Evolutionary conservation across 2,329 filamentous ascomycete species (phyloP), one percentile per base, ranked within the genome.

Genomic region (Aspergillus terreus): DNA sequence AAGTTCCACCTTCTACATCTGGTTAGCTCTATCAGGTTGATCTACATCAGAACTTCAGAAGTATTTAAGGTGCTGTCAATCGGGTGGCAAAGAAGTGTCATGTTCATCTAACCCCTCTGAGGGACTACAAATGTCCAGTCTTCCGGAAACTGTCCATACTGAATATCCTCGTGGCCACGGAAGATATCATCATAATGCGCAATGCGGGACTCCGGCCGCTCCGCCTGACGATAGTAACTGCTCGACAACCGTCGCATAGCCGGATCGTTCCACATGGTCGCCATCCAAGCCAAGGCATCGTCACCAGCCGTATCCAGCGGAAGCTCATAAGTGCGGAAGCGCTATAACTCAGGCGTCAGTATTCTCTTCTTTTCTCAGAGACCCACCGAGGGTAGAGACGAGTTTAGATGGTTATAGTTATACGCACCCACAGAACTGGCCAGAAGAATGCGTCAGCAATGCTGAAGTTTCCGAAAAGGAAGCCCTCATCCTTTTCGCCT

Each of bases 371-470:
- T 43, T 6, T 17, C 2, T 19, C 6, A 40, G 12, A 21, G 11
- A 23, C 17, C 17, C 23, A 42, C 33, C 15, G 2, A 45, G 32
- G 27, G 7, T 11, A 30, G 3, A 30, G 27, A 30, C 6, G 7
- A 30, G 7, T 30, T 1, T 11, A 30, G 9, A 7, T 30, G 27
- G 27, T 23, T 23, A 40, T 46, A 50, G 19, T 3, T 33, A 30
- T 30, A 35, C 49, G 50, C 53, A 71, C 69, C 69, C 68, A 71
- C 51, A 72, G 60, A 36, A 71, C 58, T 2, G 67, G 69, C 70
- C 69, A 71, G 48, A 66, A 72, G 44, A 71, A 70, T 0, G 69
- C 61, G 65, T 72, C 70, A 5, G 63, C 69, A 53, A 71, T 71
- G 41, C 67, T 64, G 53, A 72, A 72, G 17, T 52, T 53, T 1